Conservation (phyloP, 106 monocot species). For the Acorus calamus region DNA sequence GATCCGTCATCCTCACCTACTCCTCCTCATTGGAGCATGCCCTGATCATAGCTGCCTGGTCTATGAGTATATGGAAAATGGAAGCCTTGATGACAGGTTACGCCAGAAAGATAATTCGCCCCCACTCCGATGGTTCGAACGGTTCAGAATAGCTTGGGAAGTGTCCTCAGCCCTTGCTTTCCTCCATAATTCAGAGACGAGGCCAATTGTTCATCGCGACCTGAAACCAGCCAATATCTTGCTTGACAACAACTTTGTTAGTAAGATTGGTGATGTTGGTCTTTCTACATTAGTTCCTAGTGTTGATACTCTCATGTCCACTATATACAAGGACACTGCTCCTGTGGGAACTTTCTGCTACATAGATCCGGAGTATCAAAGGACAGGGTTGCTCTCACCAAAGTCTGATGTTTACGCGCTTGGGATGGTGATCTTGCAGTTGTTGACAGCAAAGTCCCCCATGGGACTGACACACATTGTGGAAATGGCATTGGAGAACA, state of each 20-base stretch:
- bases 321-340: slow-evolving; percentile 44
- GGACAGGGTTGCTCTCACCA: slow-evolving; percentile 40
- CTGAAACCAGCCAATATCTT: slow-evolving; percentile 84
- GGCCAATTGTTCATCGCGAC: slow-evolving; percentile 72
- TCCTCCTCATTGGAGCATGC: slow-evolving; percentile 69
- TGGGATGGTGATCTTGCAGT: slow-evolving; percentile 65
- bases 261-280: slow-evolving; percentile 85
- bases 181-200: slow-evolving; percentile 58
- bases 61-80: slow-evolving; percentile 89
- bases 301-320: slow-evolving; percentile 12
- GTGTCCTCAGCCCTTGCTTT: slow-evolving; percentile 55
- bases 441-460: slow-evolving; percentile 57
- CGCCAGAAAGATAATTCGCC: slow-evolving; percentile 26
- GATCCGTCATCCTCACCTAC: slow-evolving; percentile 63
- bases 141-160: slow-evolving; percentile 69
- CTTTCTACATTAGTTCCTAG: slow-evolving; percentile 50
- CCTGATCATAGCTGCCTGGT: slow-evolving; percentile 58
- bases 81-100: slow-evolving; percentile 64
- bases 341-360: slow-evolving; percentile 77
- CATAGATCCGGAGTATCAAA: slow-evolving; percentile 88
- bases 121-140: slow-evolving; percentile 49
- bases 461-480: slow-evolving; percentile 49
- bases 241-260: slow-evolving; percentile 49
- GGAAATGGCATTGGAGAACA: slow-evolving; percentile 40
- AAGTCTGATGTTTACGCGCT: slow-evolving; percentile 74